Base-by-base conservation (phyloP, 331 rosid genomes). In the Telfairia occidentalis region DNA sequence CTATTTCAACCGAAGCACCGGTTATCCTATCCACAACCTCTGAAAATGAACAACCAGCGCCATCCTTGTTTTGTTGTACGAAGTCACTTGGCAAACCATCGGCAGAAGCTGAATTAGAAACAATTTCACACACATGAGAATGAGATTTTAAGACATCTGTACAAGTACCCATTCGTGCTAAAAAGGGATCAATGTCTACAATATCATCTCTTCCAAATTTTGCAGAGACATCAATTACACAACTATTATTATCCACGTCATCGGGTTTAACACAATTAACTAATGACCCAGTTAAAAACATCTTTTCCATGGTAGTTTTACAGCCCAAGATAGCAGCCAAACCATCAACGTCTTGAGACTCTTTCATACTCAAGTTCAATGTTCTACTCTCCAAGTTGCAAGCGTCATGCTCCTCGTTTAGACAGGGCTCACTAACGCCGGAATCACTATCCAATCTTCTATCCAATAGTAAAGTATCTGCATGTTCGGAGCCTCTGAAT, bases 211-310 rank as follows among this genome's bases (percentile, higher is more conserved):
- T 52, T 64, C 61, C 54, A 60, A 74, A 84, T 71, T 78, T 84
- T 32, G 61, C 73, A 38, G 74, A 49, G 5, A 82, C 73, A 61
- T 77, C 64, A 19, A 73, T 7, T 59, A 34, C 65, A 35, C 60
- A 71, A 74, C 71, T 80, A 64, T 34, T 90, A 74, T 50, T 81
- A 77, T 69, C 81, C 80, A 48, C 79, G 84, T 76, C 84, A 74
- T 71, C 88, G 30, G 46, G 84, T 28, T 79, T 87, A 69, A 26
- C 75, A 78, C 75, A 81, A 38, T 54, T 49, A 74, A 78, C 60
- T 26, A 54, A 82, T 70, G 76, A 83, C 43, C 50, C 79, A 72
- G 34, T 43, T 18, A 73, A 52, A 54, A 77, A 50, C 53, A 50
- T 32, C 71, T 77, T 77, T 54, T 75, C 83, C 43, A 65, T 73